phyloP scores from a whole-genome alignment of 176 grass and related monocot species.

The Chrysopogon serrulatus region DNA sequence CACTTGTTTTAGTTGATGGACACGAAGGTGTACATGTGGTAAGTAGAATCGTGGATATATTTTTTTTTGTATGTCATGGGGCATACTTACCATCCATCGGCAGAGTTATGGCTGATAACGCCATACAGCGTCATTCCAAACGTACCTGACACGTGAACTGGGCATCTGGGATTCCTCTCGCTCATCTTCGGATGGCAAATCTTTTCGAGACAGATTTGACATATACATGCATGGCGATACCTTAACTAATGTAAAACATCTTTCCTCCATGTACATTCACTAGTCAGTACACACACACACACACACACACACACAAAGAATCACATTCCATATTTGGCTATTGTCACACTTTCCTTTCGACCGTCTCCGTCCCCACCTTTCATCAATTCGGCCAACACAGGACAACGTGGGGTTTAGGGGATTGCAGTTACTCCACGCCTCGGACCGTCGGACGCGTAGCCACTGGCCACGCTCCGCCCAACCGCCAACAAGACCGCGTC shows the following conservation, averaged over 20 bases:
- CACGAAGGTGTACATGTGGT: not conserved
- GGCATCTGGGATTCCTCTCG: not conserved
- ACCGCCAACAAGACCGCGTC: conserved; percentile 15
- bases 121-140: not conserved
- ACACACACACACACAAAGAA: not conserved
- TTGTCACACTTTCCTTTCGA: not conserved
- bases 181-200: not conserved
- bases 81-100: too few species aligned
- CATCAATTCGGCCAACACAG: not conserved
- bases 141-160: not conserved
- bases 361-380: not conserved
- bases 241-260: not conserved
- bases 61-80: not conserved
- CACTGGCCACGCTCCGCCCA: not conserved
- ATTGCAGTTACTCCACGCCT: not conserved
- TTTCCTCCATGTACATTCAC: not conserved
- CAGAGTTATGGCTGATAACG: too few species aligned
- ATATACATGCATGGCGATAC: not conserved
- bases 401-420: too few species aligned
- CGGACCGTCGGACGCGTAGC: not conserved
- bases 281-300: not conserved
- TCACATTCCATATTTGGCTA: not conserved
- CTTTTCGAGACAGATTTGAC: not conserved
- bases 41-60: not conserved
- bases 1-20: not conserved